Base-by-base conservation (phyloP, 306 rosid genomes). In the Carpinus viminea region DNA sequence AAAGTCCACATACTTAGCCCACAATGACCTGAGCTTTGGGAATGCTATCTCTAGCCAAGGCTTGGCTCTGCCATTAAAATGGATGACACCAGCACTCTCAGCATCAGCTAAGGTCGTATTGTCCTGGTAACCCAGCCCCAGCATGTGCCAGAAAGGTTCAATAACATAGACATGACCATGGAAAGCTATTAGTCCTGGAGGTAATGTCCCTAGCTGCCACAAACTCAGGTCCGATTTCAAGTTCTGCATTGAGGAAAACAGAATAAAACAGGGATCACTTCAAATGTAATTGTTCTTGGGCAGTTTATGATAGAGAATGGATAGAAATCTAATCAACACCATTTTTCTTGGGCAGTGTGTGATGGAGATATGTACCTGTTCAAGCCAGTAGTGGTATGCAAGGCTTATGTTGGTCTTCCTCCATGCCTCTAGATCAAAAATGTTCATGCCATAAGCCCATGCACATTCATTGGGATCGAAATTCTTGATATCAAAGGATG, bases 361-460 rank as follows among this genome's bases (percentile, higher is more conserved):
- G 76, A 75, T 55, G 36, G 57, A 61, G 4, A 69, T 62, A 69
- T 56, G 65, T 78, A 88, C 99, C 90, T 91, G 93, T 68, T 85
- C 96, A 85, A 95, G 90, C 99, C 99, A 95, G 77, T 91, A 70
- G 74, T 96, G 93, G 82, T 93, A 96, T 69, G 91, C 84, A 21
- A 64, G 74, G 91, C 98, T 96, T 86, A 96, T 96, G 83, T 93
- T 96, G 83, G 99, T 93, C 82, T 83, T 96, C 83, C 98, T 88
- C 99, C 99, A 96, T 75, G 98, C 99, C 72, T 89, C 91, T 66
- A 96, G 88, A 83, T 96, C 98, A 74, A 96, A 96, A 74, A 96
- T 89, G 86, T 96, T 96, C 99, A 96, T 96, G 78, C 99, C 99
- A 77, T 96, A 96, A 51, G 99, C 99, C 99, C 98, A 96, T 13